Evolutionary conservation across 1,139 yeast species (phyloP), one percentile per base, ranked within the genome.

Genomic region (Taiozyma sp.): DNA sequence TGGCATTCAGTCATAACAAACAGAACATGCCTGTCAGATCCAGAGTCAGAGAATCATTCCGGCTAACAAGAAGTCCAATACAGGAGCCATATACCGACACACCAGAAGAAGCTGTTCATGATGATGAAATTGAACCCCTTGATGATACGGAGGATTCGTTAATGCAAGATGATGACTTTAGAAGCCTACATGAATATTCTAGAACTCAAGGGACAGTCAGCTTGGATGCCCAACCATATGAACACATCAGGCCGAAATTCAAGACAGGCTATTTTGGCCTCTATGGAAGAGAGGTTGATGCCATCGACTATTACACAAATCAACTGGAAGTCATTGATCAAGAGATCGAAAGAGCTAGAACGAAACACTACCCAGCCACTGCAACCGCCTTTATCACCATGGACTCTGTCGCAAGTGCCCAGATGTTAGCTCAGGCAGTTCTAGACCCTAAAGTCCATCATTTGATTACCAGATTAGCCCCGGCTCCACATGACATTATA

Each of bases 391-490:
- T 86, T 61, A 79, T 86, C 7, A 86, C 93, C 1, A 85, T 86
- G 93, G 89, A 85, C 56, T 81, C 89, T 0, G 93, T 85, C 1
- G 93, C 93, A 0, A 81, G 87, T 45, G 93, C 93, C 0, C 95
- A 86, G 66, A 85, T 85, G 88, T 87, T 88, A 3, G 93, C 93
- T 0, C 95, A 86, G 62, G 86, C 93, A 0, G 87, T 86, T 0
- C 67, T 86, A 50, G 93, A 86, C 61, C 93, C 93, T 7, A 73
- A 88, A 53, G 90, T 84, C 10, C 83, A 85, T 62, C 83, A 81
- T 58, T 70, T 86, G 50, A 83, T 85, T 53, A 85, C 88, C 0
- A 73, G 79, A 41, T 69, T 85, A 50, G 95, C 95, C 0, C 95
- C 95, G 2, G 90, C 93, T 11, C 91, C 93, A 1, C 83, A 83